Percentiles rank a stretch among this genome's conserved stretches.
These are phyloP conservation scores for Alternaria sp. DNA, from an alignment of 2,329 filamentous ascomycete genomes.

Conservation along the genomic window DNA sequence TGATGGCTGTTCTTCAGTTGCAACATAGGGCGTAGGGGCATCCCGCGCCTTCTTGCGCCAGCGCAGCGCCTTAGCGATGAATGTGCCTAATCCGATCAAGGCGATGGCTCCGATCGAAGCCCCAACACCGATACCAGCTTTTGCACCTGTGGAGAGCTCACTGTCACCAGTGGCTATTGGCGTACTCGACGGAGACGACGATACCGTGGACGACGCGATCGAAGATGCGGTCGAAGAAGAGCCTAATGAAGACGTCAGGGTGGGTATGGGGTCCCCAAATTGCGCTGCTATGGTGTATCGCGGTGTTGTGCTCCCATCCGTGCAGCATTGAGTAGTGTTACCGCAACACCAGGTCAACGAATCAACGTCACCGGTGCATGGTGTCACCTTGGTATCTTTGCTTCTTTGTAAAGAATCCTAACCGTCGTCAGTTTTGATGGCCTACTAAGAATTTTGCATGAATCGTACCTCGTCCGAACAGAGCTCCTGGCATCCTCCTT, in stretches of 20 bases:
- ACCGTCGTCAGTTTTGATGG: neutral
- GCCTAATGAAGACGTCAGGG: neutral
- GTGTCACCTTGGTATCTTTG: neutral
- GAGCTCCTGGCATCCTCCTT: constrained; percentile 15
- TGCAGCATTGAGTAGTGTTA: neutral
- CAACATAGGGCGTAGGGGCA: neutral
- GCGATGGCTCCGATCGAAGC: constrained; percentile 3
- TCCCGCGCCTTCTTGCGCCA: constrained; percentile 4
- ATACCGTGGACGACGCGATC: neutral
- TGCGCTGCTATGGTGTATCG: constrained; percentile 7
- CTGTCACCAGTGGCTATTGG: neutral
- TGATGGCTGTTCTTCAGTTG: neutral
- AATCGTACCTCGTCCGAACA: constrained; percentile 12
- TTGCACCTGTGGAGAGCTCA: neutral
- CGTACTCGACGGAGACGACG: neutral
- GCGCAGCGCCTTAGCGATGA: constrained; percentile 12
- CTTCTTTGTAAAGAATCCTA: neutral
- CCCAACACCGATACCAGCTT: constrained; percentile 9
- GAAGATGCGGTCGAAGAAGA: neutral
- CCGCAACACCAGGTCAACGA: constrained; percentile 1
- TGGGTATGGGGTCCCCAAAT: constrained; percentile 11
- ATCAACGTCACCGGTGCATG: neutral
- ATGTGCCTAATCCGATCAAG: constrained; percentile 7
- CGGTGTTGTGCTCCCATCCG: neutral
- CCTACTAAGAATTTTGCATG: neutral